phyloP scores from a whole-genome alignment of 2,329 filamentous ascomycete genomes.

The Arthrobotrys iridis region DNA sequence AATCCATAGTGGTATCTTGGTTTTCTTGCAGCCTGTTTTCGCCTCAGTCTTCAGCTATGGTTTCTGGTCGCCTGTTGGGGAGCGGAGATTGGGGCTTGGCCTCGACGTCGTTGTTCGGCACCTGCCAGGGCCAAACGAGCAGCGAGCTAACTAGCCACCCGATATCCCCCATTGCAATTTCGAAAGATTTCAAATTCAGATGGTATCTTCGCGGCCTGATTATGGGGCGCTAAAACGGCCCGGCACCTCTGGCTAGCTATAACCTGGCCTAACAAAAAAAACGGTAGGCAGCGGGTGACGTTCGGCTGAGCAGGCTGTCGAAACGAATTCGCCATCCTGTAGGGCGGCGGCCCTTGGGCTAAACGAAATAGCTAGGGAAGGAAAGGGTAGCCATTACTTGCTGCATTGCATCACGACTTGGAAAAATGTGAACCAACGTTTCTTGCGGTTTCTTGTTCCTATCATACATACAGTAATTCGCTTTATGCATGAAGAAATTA shows the following conservation, averaged over 20 bases:
- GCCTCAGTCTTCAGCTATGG: neutral
- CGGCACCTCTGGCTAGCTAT: neutral
- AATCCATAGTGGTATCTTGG: neutral
- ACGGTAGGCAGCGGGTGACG: slow-evolving; percentile 6
- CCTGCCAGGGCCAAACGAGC: neutral
- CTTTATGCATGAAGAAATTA: no score
- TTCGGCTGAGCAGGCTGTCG: neutral
- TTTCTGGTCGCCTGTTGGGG: neutral
- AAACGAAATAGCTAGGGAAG: neutral
- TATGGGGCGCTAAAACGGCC: neutral
- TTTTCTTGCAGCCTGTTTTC: slow-evolving; percentile 6
- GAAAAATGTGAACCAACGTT: no score
- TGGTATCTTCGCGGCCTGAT: neutral
- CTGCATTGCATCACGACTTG: no score
- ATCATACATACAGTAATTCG: no score
- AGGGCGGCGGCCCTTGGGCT: neutral
- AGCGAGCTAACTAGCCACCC: slow-evolving; percentile 1
- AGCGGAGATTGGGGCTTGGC: neutral
- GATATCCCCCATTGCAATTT: neutral
- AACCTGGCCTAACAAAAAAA: neutral
- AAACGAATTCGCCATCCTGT: neutral
- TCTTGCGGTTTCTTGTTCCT: no score
- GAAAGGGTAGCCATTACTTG: neutral
- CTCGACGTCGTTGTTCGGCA: slow-evolving; percentile 2
- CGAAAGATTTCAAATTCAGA: neutral